These are phyloP conservation scores for Meira nashicola DNA, from an alignment of 1,284 basidiomycete species.

Conservation along the genomic window DNA sequence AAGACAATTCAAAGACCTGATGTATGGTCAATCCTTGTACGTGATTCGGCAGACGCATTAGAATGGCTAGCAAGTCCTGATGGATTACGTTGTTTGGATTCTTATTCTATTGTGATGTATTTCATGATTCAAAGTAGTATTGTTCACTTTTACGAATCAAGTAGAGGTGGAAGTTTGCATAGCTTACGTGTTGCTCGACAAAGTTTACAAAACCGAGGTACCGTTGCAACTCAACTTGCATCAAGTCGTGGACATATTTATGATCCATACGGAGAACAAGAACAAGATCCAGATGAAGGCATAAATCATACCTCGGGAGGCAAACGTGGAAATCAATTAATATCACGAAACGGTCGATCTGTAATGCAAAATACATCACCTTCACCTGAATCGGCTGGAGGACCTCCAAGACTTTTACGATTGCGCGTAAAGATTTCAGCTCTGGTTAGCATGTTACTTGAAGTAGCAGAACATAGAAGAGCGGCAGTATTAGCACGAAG, in stretches of 20 bases:
- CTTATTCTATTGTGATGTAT: neutral
- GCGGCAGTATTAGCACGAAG: no score
- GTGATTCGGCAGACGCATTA: neutral
- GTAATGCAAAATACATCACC: no score
- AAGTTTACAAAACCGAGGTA: neutral
- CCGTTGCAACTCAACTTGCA: no score
- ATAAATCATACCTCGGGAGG: no score
- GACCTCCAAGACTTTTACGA: no score
- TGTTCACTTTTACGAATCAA: neutral
- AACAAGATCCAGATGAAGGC: no score
- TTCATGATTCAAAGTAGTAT: conserved; percentile 2
- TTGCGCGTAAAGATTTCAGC: neutral
- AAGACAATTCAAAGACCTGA: neutral
- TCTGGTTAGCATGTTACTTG: neutral
- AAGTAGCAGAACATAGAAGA: neutral
- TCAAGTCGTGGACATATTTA: no score
- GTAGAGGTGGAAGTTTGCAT: neutral
- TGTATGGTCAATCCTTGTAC: neutral
- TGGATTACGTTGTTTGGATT: neutral
- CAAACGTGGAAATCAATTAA: no score
- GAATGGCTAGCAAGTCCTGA: neutral
- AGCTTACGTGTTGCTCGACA: neutral
- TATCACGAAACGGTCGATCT: no score
- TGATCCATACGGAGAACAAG: no score
- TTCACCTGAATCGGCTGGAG: no score